These are phyloP conservation scores for Apiotrichum sp. DNA, from an alignment of 1,284 basidiomycete genomes.

Conservation along the genomic window DNA sequence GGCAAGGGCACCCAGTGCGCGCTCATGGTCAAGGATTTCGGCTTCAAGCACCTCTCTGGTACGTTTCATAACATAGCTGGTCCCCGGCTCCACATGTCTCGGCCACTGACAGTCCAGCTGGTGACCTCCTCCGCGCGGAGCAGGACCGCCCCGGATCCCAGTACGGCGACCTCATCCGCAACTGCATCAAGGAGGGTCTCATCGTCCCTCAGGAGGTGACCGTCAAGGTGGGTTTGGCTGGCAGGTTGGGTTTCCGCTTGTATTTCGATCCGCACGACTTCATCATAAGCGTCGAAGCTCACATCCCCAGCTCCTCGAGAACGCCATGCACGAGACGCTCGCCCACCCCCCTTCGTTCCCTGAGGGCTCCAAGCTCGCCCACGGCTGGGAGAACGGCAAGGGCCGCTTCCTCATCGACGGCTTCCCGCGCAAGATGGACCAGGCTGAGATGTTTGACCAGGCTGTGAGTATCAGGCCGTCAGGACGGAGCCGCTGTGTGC, in stretches of 20 bases:
- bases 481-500: no score
- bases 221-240: conserved; percentile 56
- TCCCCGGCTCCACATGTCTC: conserved; percentile 9
- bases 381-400: conserved; percentile 64
- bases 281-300: neutral
- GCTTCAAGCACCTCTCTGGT: conserved; percentile 94
- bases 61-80: neutral
- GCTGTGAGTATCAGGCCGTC: conserved; percentile 53
- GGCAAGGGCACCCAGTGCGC: conserved; percentile 97
- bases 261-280: no score
- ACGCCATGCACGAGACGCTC: conserved; percentile 74
- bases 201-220: conserved; percentile 98
- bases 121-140: conserved; percentile 92
- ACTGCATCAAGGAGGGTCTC: conserved; percentile 83
- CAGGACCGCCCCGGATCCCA: conserved; percentile 79
- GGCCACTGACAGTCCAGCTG: conserved; percentile 56
- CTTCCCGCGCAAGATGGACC: conserved; percentile 98
- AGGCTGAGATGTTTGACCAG: conserved; percentile 87
- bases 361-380: conserved; percentile 14
- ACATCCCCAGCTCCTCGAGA: conserved; percentile 66
- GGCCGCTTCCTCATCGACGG: conserved; percentile 95
- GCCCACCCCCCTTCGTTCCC: conserved; percentile 30
- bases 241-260: neutral
- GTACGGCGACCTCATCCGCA: conserved; percentile 80
- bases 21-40: conserved; percentile 77